Percentiles rank a stretch among this genome's conserved stretches.
Conservation (phyloP, 257 asterid genomes). For the Capsicum chinense region DNA sequence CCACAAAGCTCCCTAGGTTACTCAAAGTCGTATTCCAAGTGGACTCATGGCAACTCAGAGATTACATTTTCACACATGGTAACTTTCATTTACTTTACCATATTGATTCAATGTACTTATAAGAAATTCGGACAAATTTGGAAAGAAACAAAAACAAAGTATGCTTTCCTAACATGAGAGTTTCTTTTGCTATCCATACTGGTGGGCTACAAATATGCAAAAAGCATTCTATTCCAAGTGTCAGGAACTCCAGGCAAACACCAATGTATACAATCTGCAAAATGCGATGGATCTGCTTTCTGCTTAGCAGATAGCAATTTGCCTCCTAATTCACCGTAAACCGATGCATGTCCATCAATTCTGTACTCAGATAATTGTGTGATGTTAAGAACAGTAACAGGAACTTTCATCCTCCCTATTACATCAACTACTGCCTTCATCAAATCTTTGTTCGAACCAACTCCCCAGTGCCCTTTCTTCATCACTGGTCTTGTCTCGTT, state of each 20-base stretch:
- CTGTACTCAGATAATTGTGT: conserved; percentile 84
- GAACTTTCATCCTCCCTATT: conserved; percentile 62
- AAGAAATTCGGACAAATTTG: conserved; percentile 22
- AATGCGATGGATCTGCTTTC: conserved; percentile 64
- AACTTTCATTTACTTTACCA: conserved; percentile 25
- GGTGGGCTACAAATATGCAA: conserved; percentile 57
- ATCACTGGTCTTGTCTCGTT: conserved; percentile 75
- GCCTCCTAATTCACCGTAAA: conserved; percentile 74
- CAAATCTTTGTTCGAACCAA: conserved; percentile 64
- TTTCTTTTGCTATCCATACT: neutral
- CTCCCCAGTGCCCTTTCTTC: conserved; percentile 71
- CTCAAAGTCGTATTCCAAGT: too few species aligned
- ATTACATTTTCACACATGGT: neutral
- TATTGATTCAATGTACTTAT: neutral
- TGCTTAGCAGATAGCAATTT: conserved; percentile 65
- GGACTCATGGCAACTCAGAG: neutral
- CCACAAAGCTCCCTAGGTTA: too few species aligned
- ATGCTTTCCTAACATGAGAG: neutral
- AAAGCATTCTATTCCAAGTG: conserved; percentile 79
- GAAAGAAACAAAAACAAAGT: neutral
- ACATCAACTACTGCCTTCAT: conserved; percentile 63
- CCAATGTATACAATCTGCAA: conserved; percentile 93
- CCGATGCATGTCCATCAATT: conserved; percentile 74
- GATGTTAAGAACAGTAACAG: conserved; percentile 68
- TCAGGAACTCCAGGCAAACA: conserved; percentile 94